phyloP scores from a whole-genome alignment of 345 rosid genomes.

The Euphorbia pulcherrima region DNA sequence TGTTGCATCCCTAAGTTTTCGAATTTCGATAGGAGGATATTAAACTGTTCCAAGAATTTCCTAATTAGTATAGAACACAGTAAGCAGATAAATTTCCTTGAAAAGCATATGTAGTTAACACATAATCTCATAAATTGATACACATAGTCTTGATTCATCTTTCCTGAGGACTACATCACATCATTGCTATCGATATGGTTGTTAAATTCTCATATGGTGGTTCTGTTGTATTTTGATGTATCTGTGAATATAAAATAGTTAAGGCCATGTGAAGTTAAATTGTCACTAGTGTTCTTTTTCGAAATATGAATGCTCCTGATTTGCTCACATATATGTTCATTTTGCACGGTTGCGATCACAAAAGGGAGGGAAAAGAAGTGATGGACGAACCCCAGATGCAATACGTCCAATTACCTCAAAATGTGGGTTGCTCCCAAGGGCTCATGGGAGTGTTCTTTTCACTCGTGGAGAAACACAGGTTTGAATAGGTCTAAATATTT shows the following conservation, averaged over 20 bases:
- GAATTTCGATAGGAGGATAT: not conserved
- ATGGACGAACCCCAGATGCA: constrained; percentile 72
- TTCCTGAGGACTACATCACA: not conserved
- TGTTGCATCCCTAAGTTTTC: not conserved
- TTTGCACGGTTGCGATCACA: constrained; percentile 17
- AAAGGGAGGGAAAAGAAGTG: constrained; percentile 95
- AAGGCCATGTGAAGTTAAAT: not conserved
- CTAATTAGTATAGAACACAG: not conserved
- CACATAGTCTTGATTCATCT: not conserved
- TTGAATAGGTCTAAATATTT: constrained; percentile 7
- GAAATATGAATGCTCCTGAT: constrained; percentile 10
- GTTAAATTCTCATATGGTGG: not conserved
- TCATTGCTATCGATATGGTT: not conserved
- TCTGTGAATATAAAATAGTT: not conserved
- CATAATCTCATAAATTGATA: too few species aligned
- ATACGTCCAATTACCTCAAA: constrained; percentile 85
- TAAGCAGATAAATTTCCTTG: not conserved
- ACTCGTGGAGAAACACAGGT: constrained; percentile 99
- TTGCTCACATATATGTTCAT: constrained; percentile 3
- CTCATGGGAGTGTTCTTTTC: constrained; percentile 97
- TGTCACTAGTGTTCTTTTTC: not conserved
- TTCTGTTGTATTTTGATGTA: not conserved
- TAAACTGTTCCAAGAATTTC: not conserved
- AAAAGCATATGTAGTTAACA: not conserved
- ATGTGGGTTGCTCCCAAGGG: constrained; percentile 93